These are phyloP conservation scores for Mycosphaerella arachidis DNA, from an alignment of 2,329 filamentous ascomycete species.

Conservation along the genomic window DNA sequence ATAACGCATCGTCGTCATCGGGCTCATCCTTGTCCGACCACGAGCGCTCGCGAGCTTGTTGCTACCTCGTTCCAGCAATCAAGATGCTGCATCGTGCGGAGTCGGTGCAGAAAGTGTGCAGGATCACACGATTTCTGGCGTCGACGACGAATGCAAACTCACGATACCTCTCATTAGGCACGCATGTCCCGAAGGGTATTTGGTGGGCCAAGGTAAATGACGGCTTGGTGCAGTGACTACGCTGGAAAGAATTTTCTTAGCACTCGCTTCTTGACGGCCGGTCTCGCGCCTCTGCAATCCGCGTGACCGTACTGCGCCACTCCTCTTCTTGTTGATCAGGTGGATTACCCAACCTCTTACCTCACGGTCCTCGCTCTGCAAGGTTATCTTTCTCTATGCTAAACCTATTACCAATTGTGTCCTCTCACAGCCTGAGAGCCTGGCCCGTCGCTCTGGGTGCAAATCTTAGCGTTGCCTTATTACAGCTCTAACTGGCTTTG, in stretches of 20 bases:
- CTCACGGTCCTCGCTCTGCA: constrained; percentile 26
- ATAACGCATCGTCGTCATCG: no score
- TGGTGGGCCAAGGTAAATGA: constrained; percentile 4
- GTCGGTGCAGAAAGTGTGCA: neutral
- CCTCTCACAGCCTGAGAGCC: constrained; percentile 17
- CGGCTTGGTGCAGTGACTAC: neutral
- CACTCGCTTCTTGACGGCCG: neutral
- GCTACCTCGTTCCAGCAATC: constrained; percentile 6
- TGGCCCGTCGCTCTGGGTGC: constrained; percentile 22
- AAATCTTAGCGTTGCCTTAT: constrained; percentile 31
- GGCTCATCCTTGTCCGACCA: neutral
- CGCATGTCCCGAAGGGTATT: neutral
- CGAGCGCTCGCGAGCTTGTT: constrained; percentile 2
- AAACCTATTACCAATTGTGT: constrained; percentile 29
- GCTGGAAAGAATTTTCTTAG: constrained; percentile 5
- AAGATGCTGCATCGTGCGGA: constrained; percentile 1
- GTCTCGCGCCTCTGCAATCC: constrained; percentile 4
- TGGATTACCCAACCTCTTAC: constrained; percentile 30
- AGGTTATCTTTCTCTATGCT: constrained; percentile 39
- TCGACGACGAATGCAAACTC: neutral
- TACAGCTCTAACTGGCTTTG: constrained; percentile 28
- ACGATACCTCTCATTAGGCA: neutral
- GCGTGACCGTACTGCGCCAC: constrained; percentile 10
- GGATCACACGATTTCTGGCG: neutral
- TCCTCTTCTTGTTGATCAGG: constrained; percentile 19